Evolutionary conservation across 768 basidiomycete species (phyloP).

Genomic region (Termitomyces heimii): DNA sequence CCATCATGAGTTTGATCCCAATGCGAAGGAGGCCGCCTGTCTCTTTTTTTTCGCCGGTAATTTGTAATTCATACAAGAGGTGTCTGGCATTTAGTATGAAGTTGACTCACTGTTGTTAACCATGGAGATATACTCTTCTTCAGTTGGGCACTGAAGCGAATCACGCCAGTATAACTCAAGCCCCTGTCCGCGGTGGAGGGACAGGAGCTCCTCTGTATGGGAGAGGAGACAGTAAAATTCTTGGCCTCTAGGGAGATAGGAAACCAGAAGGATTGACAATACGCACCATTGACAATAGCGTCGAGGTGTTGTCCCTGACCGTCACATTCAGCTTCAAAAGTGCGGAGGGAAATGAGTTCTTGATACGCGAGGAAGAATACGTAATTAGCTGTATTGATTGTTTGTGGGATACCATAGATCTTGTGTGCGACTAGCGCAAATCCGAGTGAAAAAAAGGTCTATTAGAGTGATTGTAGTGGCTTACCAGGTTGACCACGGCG

Average conservation of each 20-base stretch:
- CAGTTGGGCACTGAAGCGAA: conserved; percentile 83
- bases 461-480: conserved; percentile 8
- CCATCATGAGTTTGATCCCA: conserved; percentile 96
- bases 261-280: neutral
- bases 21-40: conserved; percentile 94
- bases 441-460: too few species aligned
- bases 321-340: conserved; percentile 2
- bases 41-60: too few species aligned
- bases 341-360: conserved; percentile 62
- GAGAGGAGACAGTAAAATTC: neutral
- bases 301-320: conserved; percentile 27
- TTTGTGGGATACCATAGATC: conserved; percentile 94
- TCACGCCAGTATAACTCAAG: conserved; percentile 95
- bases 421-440: conserved; percentile 71
- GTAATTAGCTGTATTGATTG: conserved; percentile 96
- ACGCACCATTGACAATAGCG: conserved; percentile 65
- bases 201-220: conserved; percentile 56
- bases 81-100: neutral
- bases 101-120: conserved; percentile 79
- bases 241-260: neutral
- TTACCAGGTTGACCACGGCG: conserved; percentile 79
- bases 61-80: neutral
- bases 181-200: conserved; percentile 92
- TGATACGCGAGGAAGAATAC: conserved; percentile 93
- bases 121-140: conserved; percentile 93